A percentile compares a stretch with the other conserved stretches of the same genome.
Evolutionary conservation across 1,139 yeast genomes (phyloP).

Genomic region (Geotrichum aggregatum): DNA sequence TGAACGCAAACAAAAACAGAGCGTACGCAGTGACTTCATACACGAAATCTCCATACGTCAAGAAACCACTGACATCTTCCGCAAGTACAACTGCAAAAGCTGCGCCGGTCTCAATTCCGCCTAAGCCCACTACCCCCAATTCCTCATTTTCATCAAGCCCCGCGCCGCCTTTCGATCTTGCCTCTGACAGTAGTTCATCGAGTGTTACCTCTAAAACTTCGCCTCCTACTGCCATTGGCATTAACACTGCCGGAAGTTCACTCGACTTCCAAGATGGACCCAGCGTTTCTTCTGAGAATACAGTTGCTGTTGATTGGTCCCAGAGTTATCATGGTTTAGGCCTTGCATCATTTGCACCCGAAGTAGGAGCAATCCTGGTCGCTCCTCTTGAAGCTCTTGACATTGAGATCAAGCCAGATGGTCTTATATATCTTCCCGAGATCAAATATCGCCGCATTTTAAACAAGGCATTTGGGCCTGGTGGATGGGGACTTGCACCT

Average conservation of each 20-base stretch:
- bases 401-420: conserved; percentile 93
- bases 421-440: conserved; percentile 85
- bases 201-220: neutral
- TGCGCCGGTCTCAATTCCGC: neutral
- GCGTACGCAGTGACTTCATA: conserved; percentile 7
- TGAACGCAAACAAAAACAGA: neutral
- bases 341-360: conserved; percentile 60
- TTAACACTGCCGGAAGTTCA: neutral
- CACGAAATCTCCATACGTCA: neutral
- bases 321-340: conserved; percentile 59
- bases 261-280: neutral
- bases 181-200: neutral
- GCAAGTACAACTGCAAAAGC: conserved; percentile 1
- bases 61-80: conserved; percentile 6
- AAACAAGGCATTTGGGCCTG: conserved; percentile 93
- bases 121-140: neutral
- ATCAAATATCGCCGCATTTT: conserved; percentile 87
- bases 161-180: neutral
- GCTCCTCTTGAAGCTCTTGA: conserved; percentile 63
- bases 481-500: conserved; percentile 98
- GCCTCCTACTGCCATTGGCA: conserved; percentile 9
- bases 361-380: conserved; percentile 55
- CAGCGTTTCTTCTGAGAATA: neutral
- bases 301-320: conserved; percentile 30
- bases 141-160: neutral